phyloP scores from a whole-genome alignment of 768 basidiomycete species.

The Lentinula raphanica region DNA sequence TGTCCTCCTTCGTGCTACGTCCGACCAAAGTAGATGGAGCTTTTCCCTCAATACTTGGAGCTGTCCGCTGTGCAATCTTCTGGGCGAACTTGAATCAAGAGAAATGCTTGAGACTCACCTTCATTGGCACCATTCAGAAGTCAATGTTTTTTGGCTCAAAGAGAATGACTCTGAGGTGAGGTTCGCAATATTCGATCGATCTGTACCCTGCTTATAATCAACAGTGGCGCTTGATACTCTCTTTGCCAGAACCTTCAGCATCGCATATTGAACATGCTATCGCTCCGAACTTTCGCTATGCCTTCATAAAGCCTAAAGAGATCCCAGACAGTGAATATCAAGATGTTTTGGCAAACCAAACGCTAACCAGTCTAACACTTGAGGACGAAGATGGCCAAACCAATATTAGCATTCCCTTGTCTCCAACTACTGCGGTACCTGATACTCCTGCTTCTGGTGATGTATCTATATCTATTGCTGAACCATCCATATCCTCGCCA shows the following conservation, averaged over 20 bases:
- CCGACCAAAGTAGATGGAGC: neutral
- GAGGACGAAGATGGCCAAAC: neutral
- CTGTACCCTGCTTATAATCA: neutral
- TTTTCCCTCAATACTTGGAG: conserved; percentile 3
- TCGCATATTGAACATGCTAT: neutral
- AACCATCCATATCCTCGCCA: neutral
- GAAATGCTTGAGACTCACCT: conserved; percentile 7
- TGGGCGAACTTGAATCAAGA: conserved; percentile 5
- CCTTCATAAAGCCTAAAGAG: neutral
- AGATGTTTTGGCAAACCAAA: neutral
- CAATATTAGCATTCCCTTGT: neutral
- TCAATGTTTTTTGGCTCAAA: conserved; percentile 4
- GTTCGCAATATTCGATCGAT: neutral
- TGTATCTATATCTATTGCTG: neutral
- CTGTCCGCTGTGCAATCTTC: conserved; percentile 9
- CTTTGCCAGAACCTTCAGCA: neutral
- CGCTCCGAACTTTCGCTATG: neutral
- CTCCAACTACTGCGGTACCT: neutral
- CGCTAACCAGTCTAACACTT: neutral
- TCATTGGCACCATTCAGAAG: conserved; percentile 4
- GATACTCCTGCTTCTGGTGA: neutral
- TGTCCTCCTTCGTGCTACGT: conserved; percentile 1
- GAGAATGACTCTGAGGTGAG: neutral
- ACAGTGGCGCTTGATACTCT: conserved; percentile 2
- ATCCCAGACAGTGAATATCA: neutral